Base-by-base conservation (phyloP, 257 asterid genomes). In the Fraxinus anomala region DNA sequence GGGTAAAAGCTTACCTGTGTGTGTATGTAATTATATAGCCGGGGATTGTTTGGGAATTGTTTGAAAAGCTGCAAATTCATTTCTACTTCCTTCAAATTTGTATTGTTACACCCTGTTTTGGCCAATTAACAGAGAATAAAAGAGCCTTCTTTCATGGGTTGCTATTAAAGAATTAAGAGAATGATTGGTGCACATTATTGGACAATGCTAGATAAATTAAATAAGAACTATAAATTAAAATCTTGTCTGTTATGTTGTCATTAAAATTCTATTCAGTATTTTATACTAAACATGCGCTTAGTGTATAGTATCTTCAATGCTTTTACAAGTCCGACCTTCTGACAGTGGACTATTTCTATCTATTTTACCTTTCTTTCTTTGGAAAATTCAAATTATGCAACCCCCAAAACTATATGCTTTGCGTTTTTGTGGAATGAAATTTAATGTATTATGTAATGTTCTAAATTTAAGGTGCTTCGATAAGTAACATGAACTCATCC, bases 401-500 rank as follows among this genome's bases (percentile, higher is more conserved):
- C 14, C 33, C 6, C 33, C 17, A 23, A 23, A 10, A 61, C 17
- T 61, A 4, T 3, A 61, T 61, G 68, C 14, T 7, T 61, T 61
- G 12, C 1, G 1, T 61, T 61, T 21, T 3, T 21, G 0, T 61
- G 68, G 16, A 24, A 61, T 24, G 17, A 61, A 61, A 10, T 21
- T 61, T 19, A 14, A n/a, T 56, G 28, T 51, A 19, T 39, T 9
- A 2, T 39, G 42, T 39, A 39, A 39, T 8, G 44, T 23, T n/a
- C 33, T 23, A 24, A 61, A 61, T 7, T 23, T 24, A 61, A 23
- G 6, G 33, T 61, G 33, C 68, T 61, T 61, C 3, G 68, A 23
- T 61, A 24, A 37, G 69, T 71, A 11, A 4, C 12, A n/a, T 61
- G 31, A 61, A 40, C 85, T 77, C 49, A 68, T 49, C 65, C 26